phyloP scores from a whole-genome alignment of 257 asterid genomes.

The Salvia rosmarinus region DNA sequence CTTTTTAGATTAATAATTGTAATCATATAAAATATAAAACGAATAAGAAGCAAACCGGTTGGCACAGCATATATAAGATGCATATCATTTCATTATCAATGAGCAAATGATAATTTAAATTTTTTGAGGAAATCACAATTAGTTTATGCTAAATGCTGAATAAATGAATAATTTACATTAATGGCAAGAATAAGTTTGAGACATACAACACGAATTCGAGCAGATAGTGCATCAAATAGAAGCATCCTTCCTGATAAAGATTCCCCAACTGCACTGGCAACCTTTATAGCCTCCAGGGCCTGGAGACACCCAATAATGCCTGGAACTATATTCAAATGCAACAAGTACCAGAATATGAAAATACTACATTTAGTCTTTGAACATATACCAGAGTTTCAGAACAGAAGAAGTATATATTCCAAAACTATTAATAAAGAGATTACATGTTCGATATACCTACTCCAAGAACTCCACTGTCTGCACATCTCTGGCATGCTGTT shows the following conservation, averaged over 20 bases:
- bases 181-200: constrained; percentile 27
- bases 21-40: too few species aligned
- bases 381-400: neutral
- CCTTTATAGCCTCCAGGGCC: constrained; percentile 92
- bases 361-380: constrained; percentile 3
- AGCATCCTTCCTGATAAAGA: constrained; percentile 92
- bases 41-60: neutral
- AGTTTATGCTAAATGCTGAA: neutral
- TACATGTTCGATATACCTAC: constrained; percentile 61
- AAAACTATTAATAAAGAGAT: neutral
- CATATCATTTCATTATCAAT: constrained; percentile 10
- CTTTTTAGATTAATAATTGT: neutral
- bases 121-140: neutral
- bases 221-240: constrained; percentile 80
- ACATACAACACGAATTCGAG: constrained; percentile 77
- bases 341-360: constrained; percentile 12
- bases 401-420: neutral
- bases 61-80: neutral
- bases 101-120: neutral
- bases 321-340: constrained; percentile 63
- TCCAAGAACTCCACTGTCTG: constrained; percentile 97
- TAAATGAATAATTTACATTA: constrained; percentile 5
- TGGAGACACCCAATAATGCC: constrained; percentile 95
- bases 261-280: constrained; percentile 81
- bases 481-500: constrained; percentile 92